Percentiles rank a stretch among this genome's conserved stretches.
phyloP scores from a whole-genome alignment of 805 yeast genomes.

The Candida vartiovaarae region DNA sequence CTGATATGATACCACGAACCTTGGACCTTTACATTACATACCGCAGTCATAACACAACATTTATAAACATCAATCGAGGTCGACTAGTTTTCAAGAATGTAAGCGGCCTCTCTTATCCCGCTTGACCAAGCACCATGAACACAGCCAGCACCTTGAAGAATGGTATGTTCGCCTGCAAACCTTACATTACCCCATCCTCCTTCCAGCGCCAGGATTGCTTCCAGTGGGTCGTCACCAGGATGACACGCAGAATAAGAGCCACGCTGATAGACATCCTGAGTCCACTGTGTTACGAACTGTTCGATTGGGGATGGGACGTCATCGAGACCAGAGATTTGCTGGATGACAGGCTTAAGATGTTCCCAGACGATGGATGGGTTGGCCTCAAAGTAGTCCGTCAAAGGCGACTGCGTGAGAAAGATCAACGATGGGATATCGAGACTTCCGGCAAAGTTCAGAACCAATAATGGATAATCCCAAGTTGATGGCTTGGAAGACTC shows the following conservation, averaged over 20 bases:
- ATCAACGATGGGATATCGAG: conserved; percentile 46
- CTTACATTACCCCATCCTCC: conserved; percentile 55
- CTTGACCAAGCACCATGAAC: conserved; percentile 87
- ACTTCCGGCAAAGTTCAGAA: conserved; percentile 53
- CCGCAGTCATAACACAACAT: neutral
- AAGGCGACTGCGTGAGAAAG: conserved; percentile 64
- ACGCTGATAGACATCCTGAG: conserved; percentile 64
- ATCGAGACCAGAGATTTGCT: conserved; percentile 7
- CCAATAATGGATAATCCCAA: conserved; percentile 53
- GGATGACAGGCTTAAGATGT: conserved; percentile 41
- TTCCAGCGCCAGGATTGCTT: conserved; percentile 51
- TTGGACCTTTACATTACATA: conserved; percentile 11
- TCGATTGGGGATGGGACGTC: conserved; percentile 31
- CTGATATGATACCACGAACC: no score
- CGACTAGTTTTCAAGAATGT: conserved; percentile 16
- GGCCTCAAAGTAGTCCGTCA: conserved; percentile 53
- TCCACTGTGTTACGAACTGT: conserved; percentile 63
- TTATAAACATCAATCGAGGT: no score
- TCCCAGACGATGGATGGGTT: conserved; percentile 49
- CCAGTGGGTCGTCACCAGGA: conserved; percentile 65
- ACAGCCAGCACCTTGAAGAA: conserved; percentile 82
- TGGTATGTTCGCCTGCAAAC: conserved; percentile 91
- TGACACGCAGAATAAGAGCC: conserved; percentile 78
- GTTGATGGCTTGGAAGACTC: conserved; percentile 28
- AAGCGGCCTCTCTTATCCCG: conserved; percentile 52